Base-by-base conservation (phyloP, 805 yeast species). In the Yamadazyma philogaea region DNA sequence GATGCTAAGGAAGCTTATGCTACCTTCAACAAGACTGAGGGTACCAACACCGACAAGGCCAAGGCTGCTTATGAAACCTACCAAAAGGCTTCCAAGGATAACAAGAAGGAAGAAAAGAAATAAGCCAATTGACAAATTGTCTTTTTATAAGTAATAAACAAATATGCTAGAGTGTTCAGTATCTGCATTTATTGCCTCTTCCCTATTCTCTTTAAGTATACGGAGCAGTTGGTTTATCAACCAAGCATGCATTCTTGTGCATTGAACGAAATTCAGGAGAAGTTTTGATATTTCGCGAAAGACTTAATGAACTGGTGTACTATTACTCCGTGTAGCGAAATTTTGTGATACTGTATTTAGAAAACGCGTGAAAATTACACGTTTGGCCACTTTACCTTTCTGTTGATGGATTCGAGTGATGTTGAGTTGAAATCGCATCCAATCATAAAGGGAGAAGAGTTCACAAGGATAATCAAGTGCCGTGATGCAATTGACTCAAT, bases 1-100 rank as follows among this genome's bases (percentile, higher is more conserved):
- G 71, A 64, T 28, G 70, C 69, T 36, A 54, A 68, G 52, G 60
- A 55, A 18, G 72, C 65, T 30, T 66, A 59, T 62, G 45, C 49
- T 24, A 57, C 60, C 37, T 67, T 55, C 63, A 48, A 50, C 56
- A 53, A 51, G 43, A 52, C 61, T 26, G 66, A 57, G 15, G 60
- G 61, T 47, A 34, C 60, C 19, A 50, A 51, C 55, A 37, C 53
- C 17, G 64, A 60, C 48, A 61, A 64, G 54, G 74, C 72, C 45
- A 56, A 64, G 53, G 58, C 61, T 39, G 66, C 63, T 32, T 67
- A 57, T 57, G 42, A 51, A 30, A 65, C 55, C 20, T 57, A 55
- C 53, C 54, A 56, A 39, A 54, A 54, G 44, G 51, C 55, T 52
- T 60, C 54, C 51, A 39, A 52, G 42, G 50, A 52, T 36, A 42